Evolutionary conservation across 371 early-diverging fungal species (phyloP), one percentile per base, ranked within the genome.

Genomic region (Mucor piriformis): DNA sequence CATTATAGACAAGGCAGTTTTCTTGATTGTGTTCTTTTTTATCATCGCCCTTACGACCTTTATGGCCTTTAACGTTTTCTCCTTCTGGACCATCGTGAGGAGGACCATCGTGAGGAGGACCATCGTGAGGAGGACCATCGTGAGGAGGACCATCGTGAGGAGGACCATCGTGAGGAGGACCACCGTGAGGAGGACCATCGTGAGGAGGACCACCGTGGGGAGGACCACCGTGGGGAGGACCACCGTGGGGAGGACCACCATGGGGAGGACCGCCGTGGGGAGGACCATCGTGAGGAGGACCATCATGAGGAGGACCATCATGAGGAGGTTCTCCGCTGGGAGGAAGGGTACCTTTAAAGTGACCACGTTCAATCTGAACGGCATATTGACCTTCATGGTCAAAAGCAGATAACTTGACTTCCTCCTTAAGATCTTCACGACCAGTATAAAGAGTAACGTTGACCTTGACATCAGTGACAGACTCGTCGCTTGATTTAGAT

Each of bases 331-430:
- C n/a, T n/a, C 43, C 24, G 11, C 25, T 12, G 12, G 15, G 35
- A 20, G 50, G 54, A 27, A 53, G 53, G 18, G 33, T 38, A 35
- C 46, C 46, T 12, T 32, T 50, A n/a, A 43, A 49, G 21, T 53
- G 51, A n/a, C 56, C 52, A 20, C 67, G 63, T 23, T 66, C 70
- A 47, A 69, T 40, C 55, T 72, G 66, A 32, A 73, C 70, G 44
- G 64, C 42, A 15, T 66, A 73, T 37, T 63, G 49, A 11, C 73
- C 73, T 32, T 69, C 47, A 35, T 61, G 51, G 21, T 73, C 73
- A 58, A 61, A 64, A 13, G 69, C 64, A 52, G 69, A 64, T 1
- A 69, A 24, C 13, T 33, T 21, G 11, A 61, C 69, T 25, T 69
- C 57, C n/a, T 61, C 40, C 11, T 24, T 32, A 7, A 61, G 53